Base-by-base conservation (phyloP, 192 early-diverging fungal species). In the Coemansia sp. region DNA sequence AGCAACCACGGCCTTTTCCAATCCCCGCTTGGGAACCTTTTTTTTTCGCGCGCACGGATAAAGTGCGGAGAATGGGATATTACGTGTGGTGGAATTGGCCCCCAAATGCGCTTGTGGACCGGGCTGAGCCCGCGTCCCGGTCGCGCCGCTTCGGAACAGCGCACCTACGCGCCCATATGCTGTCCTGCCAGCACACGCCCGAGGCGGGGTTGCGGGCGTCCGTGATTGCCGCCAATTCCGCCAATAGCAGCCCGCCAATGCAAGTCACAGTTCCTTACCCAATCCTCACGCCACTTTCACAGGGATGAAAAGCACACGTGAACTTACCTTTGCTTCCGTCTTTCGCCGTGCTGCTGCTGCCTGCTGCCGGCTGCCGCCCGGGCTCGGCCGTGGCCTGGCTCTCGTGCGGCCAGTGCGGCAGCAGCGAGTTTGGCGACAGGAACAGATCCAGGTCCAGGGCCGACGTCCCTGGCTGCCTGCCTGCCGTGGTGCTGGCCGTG, bases 351-450 rank as follows among this genome's bases (percentile, higher is more conserved):
- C 28, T 31, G 46, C 28, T 31, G 46, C 34, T 16, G 17, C 16
- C 6, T 5, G 15, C 17, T 39, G 36, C 12, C 18, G 1, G 49
- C 49, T 2, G 36, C 49, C 32, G 31, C 6, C 18, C n/a, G 15
- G 40, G 40, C 34, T 16, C 28, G 12, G 45, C 40, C 31, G 44
- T 56, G 21, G 53, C 54, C 41, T 44, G 21, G 40, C 43, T 43
- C 31, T 64, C 51, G 26, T 66, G 59, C 16, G 70, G 64, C 70
- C 70, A 73, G 41, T 73, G 70, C 37, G 69, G 69, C 36, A 66
- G 58, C 49, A 73, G 42, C 39, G 70, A 66, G 16, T 56, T 62
- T 39, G 70, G 70, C 54, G 70, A 66, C 51, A 50, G 52, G 14
- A 73, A 55, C 45, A 62, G n/a, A 54, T 49, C 59, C 51, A 54